Evolutionary conservation across 495 filamentous ascomycete genomes (phyloP), one percentile per base, ranked within the genome.

Genomic region (Elasticomyces elasticus): DNA sequence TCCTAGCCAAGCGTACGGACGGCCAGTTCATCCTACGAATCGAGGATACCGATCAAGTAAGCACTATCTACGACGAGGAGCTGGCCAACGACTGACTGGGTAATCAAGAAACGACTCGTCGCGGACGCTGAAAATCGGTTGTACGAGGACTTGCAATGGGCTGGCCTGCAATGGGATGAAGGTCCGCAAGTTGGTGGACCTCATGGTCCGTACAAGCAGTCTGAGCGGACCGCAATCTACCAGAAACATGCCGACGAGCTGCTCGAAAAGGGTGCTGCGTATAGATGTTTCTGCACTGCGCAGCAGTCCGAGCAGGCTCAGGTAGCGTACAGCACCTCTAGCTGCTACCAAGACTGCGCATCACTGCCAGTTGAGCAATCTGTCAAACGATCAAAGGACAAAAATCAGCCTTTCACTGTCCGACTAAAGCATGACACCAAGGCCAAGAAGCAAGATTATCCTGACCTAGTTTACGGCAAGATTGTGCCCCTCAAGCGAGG

Each of bases 1-100:
- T 98, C 1, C 75, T 91, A 27, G 92, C 92, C 12, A 89, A 82
- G 66, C 76, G 81, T 9, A 95, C 92, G 0, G 85, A 85, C 5
- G 92, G 92, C n/a, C 84, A 96, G 69, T 97, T 98, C 60, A 62
- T 98, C 3, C 69, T 98, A 27, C 80, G 92, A 46, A 80, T 98
- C 58, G 92, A 98, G 74, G 92, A 98, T 65, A 98, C 92, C 31
- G 92, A 98, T 72, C 83, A 87, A 79, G 89, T 94, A 64, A 42
- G 75, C 62, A 15, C 9, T 20, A 28, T 15, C 27, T 27, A 19
- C 5, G n/a, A 33, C 38, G 35, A 12, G 2, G n/a, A 2, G 27
- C 43, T 31, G 26, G 35, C 22, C 25, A 5, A 35, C 43, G 31
- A 43, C 47, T 42, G 31, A 52, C 72, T 76, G 62, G 78, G 59